These are phyloP conservation scores for Saturnispora besseyi DNA, from an alignment of 805 yeast genomes.

Conservation along the genomic window DNA sequence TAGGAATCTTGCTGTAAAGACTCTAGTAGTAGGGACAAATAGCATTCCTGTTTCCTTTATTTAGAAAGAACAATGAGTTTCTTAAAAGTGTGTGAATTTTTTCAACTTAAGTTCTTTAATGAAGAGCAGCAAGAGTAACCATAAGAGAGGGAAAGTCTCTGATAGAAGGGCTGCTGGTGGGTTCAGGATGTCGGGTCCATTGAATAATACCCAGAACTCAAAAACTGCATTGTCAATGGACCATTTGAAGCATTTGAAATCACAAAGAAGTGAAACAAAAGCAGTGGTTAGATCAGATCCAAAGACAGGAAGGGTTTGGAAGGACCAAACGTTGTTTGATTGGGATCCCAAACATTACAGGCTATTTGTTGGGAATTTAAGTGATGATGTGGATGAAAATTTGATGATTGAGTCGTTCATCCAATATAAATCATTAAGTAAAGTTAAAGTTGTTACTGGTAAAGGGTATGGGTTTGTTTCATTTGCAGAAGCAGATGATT, in stretches of 20 bases:
- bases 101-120: neutral
- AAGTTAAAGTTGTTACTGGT: conserved; percentile 53
- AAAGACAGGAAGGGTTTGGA: conserved; percentile 40
- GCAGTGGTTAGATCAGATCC: conserved; percentile 35
- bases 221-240: conserved; percentile 28
- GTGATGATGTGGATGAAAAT: conserved; percentile 55
- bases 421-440: conserved; percentile 43
- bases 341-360: conserved; percentile 70
- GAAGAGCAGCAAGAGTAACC: conserved; percentile 1
- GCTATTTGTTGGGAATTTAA: conserved; percentile 67
- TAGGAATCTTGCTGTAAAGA: neutral
- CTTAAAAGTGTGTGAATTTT: neutral
- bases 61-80: neutral
- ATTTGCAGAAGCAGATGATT: conserved; percentile 56
- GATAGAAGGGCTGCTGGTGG: conserved; percentile 51
- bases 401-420: conserved; percentile 46
- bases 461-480: conserved; percentile 74
- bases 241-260: neutral
- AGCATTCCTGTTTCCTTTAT: neutral
- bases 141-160: conserved; percentile 31
- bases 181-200: conserved; percentile 29
- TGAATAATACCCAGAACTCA: conserved; percentile 18
- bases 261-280: conserved; percentile 5
- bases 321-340: conserved; percentile 38
- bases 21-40: neutral